These are phyloP conservation scores for Aspergillus sp. DNA, from an alignment of 2,329 filamentous ascomycete genomes.

Conservation along the genomic window DNA sequence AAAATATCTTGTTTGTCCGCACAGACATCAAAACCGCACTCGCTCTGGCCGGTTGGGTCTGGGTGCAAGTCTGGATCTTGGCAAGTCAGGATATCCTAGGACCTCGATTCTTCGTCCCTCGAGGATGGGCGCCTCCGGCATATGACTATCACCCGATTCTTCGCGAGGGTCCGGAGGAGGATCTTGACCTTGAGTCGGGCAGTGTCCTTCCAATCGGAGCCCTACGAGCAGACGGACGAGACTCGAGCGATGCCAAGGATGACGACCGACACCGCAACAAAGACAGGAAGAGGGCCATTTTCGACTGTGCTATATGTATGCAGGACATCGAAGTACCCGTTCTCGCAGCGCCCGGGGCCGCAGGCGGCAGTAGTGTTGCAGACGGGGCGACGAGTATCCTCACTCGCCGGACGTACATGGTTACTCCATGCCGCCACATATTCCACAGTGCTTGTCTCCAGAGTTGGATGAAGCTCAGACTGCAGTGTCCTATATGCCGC, in stretches of 20 bases:
- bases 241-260: constrained; percentile 43
- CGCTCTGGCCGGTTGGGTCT: constrained; percentile 75
- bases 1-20: constrained; percentile 80
- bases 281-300: constrained; percentile 63
- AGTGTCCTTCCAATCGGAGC: constrained; percentile 75
- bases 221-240: constrained; percentile 56
- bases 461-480: constrained; percentile 90
- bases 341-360: constrained; percentile 57
- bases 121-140: constrained; percentile 64
- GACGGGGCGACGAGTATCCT: constrained; percentile 66
- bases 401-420: constrained; percentile 87
- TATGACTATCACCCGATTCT: constrained; percentile 97
- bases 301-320: constrained; percentile 95
- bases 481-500: constrained; percentile 95
- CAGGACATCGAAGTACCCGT: constrained; percentile 90
- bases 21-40: constrained; percentile 69
- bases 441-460: constrained; percentile 92
- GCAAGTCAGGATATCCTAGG: constrained; percentile 82
- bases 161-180: constrained; percentile 54
- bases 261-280: constrained; percentile 46
- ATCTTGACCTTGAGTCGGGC: constrained; percentile 79
- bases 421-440: constrained; percentile 93
- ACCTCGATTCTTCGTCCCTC: constrained; percentile 81
- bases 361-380: constrained; percentile 49
- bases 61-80: constrained; percentile 82